These are phyloP conservation scores for Alternaria alternata DNA, from an alignment of 2,329 filamentous ascomycete species.

Conservation along the genomic window DNA sequence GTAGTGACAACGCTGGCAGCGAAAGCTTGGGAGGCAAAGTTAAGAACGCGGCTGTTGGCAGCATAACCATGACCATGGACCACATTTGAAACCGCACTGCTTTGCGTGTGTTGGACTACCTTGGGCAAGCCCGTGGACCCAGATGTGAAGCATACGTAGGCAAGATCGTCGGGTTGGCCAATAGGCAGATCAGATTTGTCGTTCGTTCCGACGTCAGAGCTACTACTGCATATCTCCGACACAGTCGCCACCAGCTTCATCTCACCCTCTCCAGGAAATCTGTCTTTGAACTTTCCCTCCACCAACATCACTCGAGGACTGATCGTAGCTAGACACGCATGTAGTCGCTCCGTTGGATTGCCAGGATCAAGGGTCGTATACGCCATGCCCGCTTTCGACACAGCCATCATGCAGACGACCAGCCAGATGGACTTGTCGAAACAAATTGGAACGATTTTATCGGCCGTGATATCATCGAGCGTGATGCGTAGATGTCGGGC, in stretches of 20 bases:
- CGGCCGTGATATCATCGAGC: neutral
- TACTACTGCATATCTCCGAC: neutral
- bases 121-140: conserved; percentile 57
- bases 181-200: neutral
- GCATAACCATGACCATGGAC: conserved; percentile 5
- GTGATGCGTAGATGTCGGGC: conserved; percentile 2
- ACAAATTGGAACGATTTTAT: conserved; percentile 8
- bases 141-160: conserved; percentile 57
- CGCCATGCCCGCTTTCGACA: conserved; percentile 8
- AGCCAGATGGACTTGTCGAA: conserved; percentile 13
- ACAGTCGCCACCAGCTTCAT: neutral
- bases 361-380: conserved; percentile 6
- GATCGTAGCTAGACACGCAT: conserved; percentile 2
- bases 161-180: conserved; percentile 20
- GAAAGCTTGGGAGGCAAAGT: conserved; percentile 11
- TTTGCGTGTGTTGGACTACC: conserved; percentile 44
- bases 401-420: conserved; percentile 10
- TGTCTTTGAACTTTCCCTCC: neutral
- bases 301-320: conserved; percentile 2
- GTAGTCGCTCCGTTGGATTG: conserved; percentile 7
- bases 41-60: conserved; percentile 5
- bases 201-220: neutral
- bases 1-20: conserved; percentile 7
- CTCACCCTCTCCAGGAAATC: neutral
- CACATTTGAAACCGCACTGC: conserved; percentile 9